Conservation (phyloP, 768 basidiomycete species). For the Hericium alpestre region DNA sequence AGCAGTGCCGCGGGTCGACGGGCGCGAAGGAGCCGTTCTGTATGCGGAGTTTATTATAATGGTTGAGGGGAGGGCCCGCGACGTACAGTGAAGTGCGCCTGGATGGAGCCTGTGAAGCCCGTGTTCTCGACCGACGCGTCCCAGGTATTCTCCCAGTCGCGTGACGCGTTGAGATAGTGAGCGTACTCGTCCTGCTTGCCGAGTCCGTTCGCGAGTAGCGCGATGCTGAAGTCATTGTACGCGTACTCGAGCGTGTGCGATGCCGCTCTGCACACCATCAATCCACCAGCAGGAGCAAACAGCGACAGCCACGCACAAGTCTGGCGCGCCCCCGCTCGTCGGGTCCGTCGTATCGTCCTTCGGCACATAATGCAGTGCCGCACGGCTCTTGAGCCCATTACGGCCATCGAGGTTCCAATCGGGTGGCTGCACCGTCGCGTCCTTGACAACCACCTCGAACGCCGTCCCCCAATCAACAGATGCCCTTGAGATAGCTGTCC, state of each 20-base stretch:
- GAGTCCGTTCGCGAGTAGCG: neutral
- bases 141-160: neutral
- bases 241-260: neutral
- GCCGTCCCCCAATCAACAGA: neutral
- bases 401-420: neutral
- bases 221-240: neutral
- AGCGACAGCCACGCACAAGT: neutral
- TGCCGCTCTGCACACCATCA: neutral
- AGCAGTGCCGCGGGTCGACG: neutral
- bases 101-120: neutral
- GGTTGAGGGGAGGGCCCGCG: neutral
- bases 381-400: neutral
- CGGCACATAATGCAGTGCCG: neutral
- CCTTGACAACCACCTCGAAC: neutral
- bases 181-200: neutral
- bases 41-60: neutral
- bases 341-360: neutral
- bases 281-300: neutral
- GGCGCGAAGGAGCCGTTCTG: neutral
- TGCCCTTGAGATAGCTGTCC: neutral
- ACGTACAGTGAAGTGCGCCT: neutral
- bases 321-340: neutral
- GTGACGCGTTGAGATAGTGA: neutral
- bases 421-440: neutral
- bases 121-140: neutral